A percentile compares a stretch with the other conserved stretches of the same genome.
Evolutionary conservation across 2,329 filamentous ascomycete genomes (phyloP).

Genomic region (Aspergillus proliferans): DNA sequence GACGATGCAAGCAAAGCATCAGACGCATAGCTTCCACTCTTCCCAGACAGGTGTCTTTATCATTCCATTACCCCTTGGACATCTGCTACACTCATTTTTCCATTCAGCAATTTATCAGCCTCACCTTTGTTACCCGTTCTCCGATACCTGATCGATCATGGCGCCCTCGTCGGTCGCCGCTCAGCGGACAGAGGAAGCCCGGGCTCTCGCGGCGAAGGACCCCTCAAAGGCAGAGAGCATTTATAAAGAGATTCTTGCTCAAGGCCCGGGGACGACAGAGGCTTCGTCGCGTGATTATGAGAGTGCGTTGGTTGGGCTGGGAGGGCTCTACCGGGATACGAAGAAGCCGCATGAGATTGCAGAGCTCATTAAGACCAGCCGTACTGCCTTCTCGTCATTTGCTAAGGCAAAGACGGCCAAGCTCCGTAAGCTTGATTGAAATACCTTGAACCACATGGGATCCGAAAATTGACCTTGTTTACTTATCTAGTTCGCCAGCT

Average conservation of each 20-base stretch:
- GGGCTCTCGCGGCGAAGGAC: constrained; percentile 73
- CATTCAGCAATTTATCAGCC: not conserved
- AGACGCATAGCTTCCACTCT: not conserved
- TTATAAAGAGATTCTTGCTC: constrained; percentile 84
- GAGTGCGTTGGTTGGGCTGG: constrained; percentile 76
- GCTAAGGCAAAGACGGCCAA: constrained; percentile 99
- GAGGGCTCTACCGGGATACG: constrained; percentile 80
- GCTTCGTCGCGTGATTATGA: constrained; percentile 88
- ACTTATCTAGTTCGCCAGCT: constrained; percentile 73
- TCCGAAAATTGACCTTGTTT: constrained; percentile 1
- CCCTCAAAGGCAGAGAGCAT: constrained; percentile 76
- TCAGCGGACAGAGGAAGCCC: constrained; percentile 77
- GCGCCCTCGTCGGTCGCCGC: constrained; percentile 47
- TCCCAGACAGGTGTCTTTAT: not conserved
- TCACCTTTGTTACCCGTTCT: not conserved
- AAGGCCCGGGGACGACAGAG: constrained; percentile 78
- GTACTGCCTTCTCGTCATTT: constrained; percentile 87
- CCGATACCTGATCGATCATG: constrained; percentile 31
- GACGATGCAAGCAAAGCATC: constrained; percentile 13
- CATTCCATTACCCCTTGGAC: not conserved
- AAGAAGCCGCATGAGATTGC: constrained; percentile 80
- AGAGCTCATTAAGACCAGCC: constrained; percentile 81
- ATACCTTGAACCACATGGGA: not conserved
- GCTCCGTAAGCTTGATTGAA: constrained; percentile 60
- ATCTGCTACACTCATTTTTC: not conserved